Conservation (phyloP, 2,329 filamentous ascomycete species). For the Lachnellula hyalina region DNA sequence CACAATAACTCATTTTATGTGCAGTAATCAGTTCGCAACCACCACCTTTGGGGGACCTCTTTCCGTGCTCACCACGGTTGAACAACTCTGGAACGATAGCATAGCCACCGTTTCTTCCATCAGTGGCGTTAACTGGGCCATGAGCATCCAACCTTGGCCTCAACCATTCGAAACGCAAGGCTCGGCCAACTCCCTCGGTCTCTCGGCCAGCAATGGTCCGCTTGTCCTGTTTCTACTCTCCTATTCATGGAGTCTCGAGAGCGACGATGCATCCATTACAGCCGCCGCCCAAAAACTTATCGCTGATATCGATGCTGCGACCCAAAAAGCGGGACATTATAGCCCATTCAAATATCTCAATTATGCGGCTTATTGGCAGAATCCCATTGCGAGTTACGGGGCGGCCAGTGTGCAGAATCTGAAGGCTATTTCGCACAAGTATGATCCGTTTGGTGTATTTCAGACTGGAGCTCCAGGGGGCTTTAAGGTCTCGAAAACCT, state of each 20-base stretch:
- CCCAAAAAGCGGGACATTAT: slow-evolving; percentile 28
- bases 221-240: neutral
- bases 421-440: slow-evolving; percentile 29
- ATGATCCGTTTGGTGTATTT: slow-evolving; percentile 35
- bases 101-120: neutral
- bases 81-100: neutral
- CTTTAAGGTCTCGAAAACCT: slow-evolving; percentile 3
- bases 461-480: slow-evolving; percentile 23
- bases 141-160: neutral
- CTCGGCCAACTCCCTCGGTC: neutral
- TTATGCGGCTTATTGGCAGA: slow-evolving; percentile 39
- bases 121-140: neutral
- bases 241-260: slow-evolving; percentile 23
- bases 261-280: slow-evolving; percentile 31
- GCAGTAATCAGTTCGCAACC: neutral
- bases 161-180: neutral
- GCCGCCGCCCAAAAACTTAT: slow-evolving; percentile 24
- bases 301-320: slow-evolving; percentile 22
- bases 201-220: neutral
- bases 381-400: slow-evolving; percentile 40
- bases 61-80: neutral
- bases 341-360: slow-evolving; percentile 41
- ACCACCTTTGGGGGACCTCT: neutral
- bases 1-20: slow-evolving; percentile 5
- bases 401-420: slow-evolving; percentile 34